Evolutionary conservation across 257 asterid genomes (phyloP), one percentile per base, ranked within the genome.

Genomic region (Solanum pinnatisectum): DNA sequence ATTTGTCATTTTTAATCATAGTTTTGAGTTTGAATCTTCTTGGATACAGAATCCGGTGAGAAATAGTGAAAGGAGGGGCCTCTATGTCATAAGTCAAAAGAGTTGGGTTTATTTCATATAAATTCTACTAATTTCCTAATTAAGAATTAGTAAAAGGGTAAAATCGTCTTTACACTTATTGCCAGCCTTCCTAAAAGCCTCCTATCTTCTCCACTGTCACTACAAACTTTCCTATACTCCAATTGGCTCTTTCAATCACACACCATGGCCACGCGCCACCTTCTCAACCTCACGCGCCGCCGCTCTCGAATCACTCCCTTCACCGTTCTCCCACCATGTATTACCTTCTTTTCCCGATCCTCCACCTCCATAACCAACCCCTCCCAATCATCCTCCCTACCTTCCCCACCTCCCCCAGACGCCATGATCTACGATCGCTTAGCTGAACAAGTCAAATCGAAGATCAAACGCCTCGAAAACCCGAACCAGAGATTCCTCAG

Each of bases 361-460:
- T 92, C 98, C 90, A 91, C 96, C 49, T 88, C 96, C 63, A 87
- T 92, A 79, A 91, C 94, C 87, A 46, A 91, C 44, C 82, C 92
- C 23, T 49, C 91, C 22, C 42, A 32, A 25, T 90, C 86, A 3
- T 15, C 88, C 56, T 27, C 84, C 71, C 87, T 85, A 36, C 94
- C 97, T 3, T 84, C 96, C 7, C 98, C 99, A 13, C 98, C 95
- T 22, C 95, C 94, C 0, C 96, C 97, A 6, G 91, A 90, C 40
- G 91, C 92, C 74, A 97, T 95, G 98, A 90, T 93, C 96, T 97
- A 97, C 93, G 99, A 97, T 65, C 96, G 93, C 15, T 82, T 96
- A 49, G 97, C 99, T 1, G 99, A 95, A 91, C 32, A 89, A 72
- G 96, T 94, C 46, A 95, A 95, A 85, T n/a, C 86, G 3, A 97